Evolutionary conservation across 805 yeast genomes (phyloP).

Genomic region (Nakazawaea peltata): DNA sequence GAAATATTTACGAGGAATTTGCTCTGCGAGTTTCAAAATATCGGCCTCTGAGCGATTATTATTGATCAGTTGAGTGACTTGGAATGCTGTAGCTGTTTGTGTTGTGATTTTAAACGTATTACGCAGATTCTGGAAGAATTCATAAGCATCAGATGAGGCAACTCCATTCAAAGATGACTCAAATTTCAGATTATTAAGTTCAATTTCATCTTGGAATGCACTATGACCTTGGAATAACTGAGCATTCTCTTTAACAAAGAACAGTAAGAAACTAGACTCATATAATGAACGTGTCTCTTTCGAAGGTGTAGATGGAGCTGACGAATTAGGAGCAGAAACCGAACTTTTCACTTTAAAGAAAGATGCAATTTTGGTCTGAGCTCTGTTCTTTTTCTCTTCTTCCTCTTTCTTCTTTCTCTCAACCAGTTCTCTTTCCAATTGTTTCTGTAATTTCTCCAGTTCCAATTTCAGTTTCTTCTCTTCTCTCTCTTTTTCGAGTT

Average conservation of each 20-base stretch:
- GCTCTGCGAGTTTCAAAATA: slow-evolving; percentile 20
- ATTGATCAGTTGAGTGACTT: slow-evolving; percentile 23
- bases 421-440: slow-evolving; percentile 14
- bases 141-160: not conserved
- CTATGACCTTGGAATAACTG: not conserved
- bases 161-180: not conserved
- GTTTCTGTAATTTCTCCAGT: slow-evolving; percentile 20
- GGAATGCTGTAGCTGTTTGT: slow-evolving; percentile 17
- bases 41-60: slow-evolving; percentile 23
- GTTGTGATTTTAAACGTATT: slow-evolving; percentile 3
- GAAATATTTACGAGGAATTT: slow-evolving; percentile 25
- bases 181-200: slow-evolving; percentile 3
- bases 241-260: slow-evolving; percentile 7
- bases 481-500: slow-evolving; percentile 17
- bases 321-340: slow-evolving; percentile 11
- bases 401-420: slow-evolving; percentile 11
- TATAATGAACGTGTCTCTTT: not conserved
- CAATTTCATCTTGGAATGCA: not conserved
- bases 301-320: slow-evolving; percentile 5
- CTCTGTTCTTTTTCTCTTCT: slow-evolving; percentile 10
- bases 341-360: slow-evolving; percentile 21
- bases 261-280: slow-evolving; percentile 1
- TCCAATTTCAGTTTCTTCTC: slow-evolving; percentile 27
- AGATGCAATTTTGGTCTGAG: slow-evolving; percentile 22
- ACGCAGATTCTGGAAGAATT: not conserved